Base-by-base conservation (phyloP, 495 filamentous ascomycete species). In the Physcia stellaris region DNA sequence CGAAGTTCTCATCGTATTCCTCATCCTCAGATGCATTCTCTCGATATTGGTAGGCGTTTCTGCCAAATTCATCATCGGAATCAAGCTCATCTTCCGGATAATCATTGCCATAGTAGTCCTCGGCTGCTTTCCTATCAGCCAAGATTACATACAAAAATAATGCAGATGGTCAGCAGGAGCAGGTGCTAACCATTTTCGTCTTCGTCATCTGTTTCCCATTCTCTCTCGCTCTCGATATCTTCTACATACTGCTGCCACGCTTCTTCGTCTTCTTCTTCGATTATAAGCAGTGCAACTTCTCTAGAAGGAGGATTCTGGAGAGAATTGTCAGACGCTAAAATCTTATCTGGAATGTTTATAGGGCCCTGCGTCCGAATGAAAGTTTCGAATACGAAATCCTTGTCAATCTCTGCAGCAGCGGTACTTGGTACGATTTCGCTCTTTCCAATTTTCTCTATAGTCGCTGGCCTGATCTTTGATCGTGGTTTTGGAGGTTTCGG, bases 21-120 rank as follows among this genome's bases (percentile, higher is more conserved):
- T 78, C 73, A 24, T 76, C 68, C 35, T 75, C 71, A 15, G 66
- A 69, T 4, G 40, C 61, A 34, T 55, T 56, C 10, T 49, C 49
- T 19, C 56, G 51, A 48, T 69, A 70, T 19, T 64, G 57, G 38
- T 74, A 70, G 17, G 67, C 53, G 12, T 61, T 58, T 29, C 62
- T 55, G 34, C 66, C 69, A 21, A 58, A 59, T 40, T 79, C 73
- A 37, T 78, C 74, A 18, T 70, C 67, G 17, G 61, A 66, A 9
- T 62, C 68, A 4, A 77, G 47, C 37, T 80, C 76, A 35, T 80
- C 75, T 35, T 80, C 76, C 0, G 76, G 76, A 44, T 80, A 80
- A 41, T 80, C 76, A 41, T 76, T 76, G 37, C 66, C 73, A 33
- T 76, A 74, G 48, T 70, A 74, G 44, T 75, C 70, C 47, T 80